Base-by-base conservation (phyloP, 768 basidiomycete species). In the Russula ochroleuca region DNA sequence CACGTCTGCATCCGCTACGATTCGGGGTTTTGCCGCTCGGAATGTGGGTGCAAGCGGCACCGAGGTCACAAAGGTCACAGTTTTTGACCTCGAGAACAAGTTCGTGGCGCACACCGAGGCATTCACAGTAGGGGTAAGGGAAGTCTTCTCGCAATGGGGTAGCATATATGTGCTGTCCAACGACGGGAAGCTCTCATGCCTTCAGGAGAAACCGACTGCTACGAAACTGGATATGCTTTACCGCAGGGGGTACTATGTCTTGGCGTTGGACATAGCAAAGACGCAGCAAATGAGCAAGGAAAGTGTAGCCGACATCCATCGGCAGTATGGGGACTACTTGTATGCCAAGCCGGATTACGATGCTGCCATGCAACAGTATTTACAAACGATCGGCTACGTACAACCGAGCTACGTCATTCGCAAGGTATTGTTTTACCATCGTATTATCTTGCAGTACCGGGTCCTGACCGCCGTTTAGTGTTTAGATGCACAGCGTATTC, bases 341-440 rank as follows among this genome's bases (percentile, higher is more conserved):
- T 98, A 99, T 72, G 70, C 78, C 19, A 97, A 96, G 73, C 88
- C 87, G 5, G 94, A 98, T 70, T 96, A 89, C 69, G 97, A 98
- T 64, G 89, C 85, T 6, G 88, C 95, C 0, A 96, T 98, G 91
- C 82, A 84, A 40, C 94, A 97, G 72, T 98, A 90, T 72, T 77
- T 97, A 33, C 83, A 90, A 71, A 98, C 97, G 0, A 87, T 98
- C 21, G 92, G 96, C 0, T 79, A 85, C 52, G 78, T 97, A 0
- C 91, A 94, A 65, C 92, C 95, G 0, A 97, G 94, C 71, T 97
- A 98, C 75, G 94, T 98, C 38, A 94, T 98, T 56, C 85, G 97
- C 69, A 99, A 98, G 83, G 96, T 94, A 70, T 58, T 45, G 10
- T 9, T 25, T 21, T 54, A 56, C 23, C 4, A 49, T 25, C 49